Base-by-base conservation (phyloP, 805 yeast species). In the Candida silvatica region DNA sequence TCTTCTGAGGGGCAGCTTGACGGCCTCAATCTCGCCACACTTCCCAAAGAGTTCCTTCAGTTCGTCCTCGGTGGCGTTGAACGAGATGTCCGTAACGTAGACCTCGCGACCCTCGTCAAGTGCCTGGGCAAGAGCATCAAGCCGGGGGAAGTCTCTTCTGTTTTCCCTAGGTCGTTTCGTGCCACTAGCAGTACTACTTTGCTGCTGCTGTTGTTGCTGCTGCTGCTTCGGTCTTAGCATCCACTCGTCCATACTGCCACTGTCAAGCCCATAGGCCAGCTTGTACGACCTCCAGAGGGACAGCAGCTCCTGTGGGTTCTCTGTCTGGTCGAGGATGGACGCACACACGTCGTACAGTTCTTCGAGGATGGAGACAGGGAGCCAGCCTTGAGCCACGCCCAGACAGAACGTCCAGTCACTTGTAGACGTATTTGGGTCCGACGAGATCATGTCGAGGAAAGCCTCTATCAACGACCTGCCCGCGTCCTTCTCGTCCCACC, bases 101-200 rank as follows among this genome's bases (percentile, higher is more conserved):
- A 81, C 47, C 46, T 81, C 85, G 36, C 81, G 57, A 12, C 72
- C 73, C 27, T 73, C 77, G 20, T 65, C 62, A 3, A 66, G 56
- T 0, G 73, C 72, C 75, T 22, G 7, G 24, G 11, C 12, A 7
- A 22, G 7, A 12, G 7, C 12, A 22, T 22, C 24, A 22, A 22
- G 7, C 12, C 24, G 24, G 12, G 12, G 24, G 12, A 12, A 22
- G 11, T 12, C 24, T 8, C 7, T 22, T 22, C 24, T 12, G 12
- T 12, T 7, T 7, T 22, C 24, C 7, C 24, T 7, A 7, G 7
- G 24, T 12, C 24, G 7, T 22, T 22, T 22, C 7, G 11, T 7
- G 24, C 24, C 24, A 22, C 11, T 8, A 8, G 24, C 7, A n/a
- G n/a, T n/a, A n/a, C n/a, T n/a, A n/a, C n/a, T n/a, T n/a, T n/a